Evolutionary conservation across 768 basidiomycete species (phyloP).

Genomic region (Leccinellum luteum): DNA sequence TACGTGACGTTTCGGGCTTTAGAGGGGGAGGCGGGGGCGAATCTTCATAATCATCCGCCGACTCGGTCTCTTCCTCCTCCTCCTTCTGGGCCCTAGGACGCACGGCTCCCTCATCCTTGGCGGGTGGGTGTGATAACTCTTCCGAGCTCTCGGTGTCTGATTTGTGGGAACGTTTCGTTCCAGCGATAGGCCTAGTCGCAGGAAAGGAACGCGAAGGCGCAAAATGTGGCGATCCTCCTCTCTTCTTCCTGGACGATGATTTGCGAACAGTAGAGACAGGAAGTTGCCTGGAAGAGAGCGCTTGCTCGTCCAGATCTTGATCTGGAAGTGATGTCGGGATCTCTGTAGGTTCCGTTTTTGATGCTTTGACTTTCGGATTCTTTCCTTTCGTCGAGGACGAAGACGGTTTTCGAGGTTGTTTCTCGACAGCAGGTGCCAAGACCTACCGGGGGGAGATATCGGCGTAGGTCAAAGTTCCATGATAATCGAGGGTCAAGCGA

Average conservation of each 20-base stretch:
- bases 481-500: background rate
- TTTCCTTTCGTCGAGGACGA: slow-evolving; percentile 11
- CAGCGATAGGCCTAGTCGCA: slow-evolving; percentile 6
- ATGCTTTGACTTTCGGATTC: slow-evolving; percentile 6
- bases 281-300: slow-evolving; percentile 6
- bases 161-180: slow-evolving; percentile 20
- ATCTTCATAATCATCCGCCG: slow-evolving; percentile 39
- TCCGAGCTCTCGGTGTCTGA: slow-evolving; percentile 29
- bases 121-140: slow-evolving; percentile 12
- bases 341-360: slow-evolving; percentile 31
- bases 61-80: slow-evolving; percentile 41
- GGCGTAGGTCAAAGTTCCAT: background rate
- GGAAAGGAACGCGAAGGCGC: slow-evolving; percentile 4
- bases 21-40: slow-evolving; percentile 28
- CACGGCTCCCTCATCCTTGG: slow-evolving; percentile 29
- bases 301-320: slow-evolving; percentile 38
- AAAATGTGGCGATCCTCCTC: background rate
- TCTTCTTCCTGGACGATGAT: slow-evolving; percentile 8
- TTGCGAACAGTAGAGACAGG: slow-evolving; percentile 3
- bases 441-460: slow-evolving; percentile 3
- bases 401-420: slow-evolving; percentile 8
- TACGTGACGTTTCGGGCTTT: slow-evolving; percentile 29
- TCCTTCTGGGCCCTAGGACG: slow-evolving; percentile 24
- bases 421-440: background rate
- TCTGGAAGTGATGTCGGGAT: slow-evolving; percentile 63